Conservation (phyloP, 768 basidiomycete genomes). For the Krasilnikovozyma curviuscula region DNA sequence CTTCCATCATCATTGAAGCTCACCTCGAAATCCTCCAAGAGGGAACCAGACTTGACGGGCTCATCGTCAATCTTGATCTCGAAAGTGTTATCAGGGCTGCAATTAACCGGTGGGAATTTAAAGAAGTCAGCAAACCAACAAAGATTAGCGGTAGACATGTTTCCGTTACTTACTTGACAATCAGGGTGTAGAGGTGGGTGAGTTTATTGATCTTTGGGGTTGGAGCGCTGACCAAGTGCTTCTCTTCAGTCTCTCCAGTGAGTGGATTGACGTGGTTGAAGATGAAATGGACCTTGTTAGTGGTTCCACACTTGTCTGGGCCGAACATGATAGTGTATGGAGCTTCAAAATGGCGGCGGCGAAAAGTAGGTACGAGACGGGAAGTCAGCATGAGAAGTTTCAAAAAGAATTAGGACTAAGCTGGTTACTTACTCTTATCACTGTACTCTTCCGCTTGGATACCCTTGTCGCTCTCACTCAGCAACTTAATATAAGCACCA, state of each 20-base stretch:
- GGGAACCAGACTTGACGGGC: conserved; percentile 52
- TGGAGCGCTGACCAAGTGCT: conserved; percentile 69
- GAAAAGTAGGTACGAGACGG: background rate
- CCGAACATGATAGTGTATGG: conserved; percentile 70
- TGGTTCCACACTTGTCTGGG: conserved; percentile 45
- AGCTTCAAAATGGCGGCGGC: no score
- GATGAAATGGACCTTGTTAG: conserved; percentile 80
- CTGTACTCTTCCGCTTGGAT: conserved; percentile 26
- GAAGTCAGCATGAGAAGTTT: background rate
- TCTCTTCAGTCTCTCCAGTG: conserved; percentile 87
- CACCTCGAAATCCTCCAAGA: conserved; percentile 85
- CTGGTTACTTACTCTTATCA: conserved; percentile 21
- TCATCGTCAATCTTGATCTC: conserved; percentile 79
- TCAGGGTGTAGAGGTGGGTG: conserved; percentile 84
- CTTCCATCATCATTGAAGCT: no score
- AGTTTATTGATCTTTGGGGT: conserved; percentile 71
- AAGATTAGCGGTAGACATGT: background rate
- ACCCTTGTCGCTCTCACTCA: conserved; percentile 31
- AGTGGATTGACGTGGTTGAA: conserved; percentile 93
- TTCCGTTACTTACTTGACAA: conserved; percentile 49
- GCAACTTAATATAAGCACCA: conserved; percentile 93
- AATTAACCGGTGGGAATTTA: background rate
- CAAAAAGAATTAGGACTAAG: background rate
- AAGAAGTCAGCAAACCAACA: background rate
- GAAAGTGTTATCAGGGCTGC: conserved; percentile 80